Percentiles rank a stretch among this genome's conserved stretches.
Conservation (phyloP, 768 basidiomycete species). For the Harrya chromipes region DNA sequence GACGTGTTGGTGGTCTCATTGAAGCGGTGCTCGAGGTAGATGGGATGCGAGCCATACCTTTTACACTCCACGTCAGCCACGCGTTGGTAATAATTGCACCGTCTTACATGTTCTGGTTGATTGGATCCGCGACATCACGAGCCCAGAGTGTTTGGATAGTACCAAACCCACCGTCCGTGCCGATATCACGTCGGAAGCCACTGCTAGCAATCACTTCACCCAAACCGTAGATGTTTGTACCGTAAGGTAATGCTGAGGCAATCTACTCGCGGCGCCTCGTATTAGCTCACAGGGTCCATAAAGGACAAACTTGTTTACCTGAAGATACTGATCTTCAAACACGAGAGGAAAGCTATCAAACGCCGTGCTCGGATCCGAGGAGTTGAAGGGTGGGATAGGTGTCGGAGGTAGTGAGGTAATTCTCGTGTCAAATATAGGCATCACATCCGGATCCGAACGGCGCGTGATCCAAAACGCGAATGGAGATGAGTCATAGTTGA, state of each 20-base stretch:
- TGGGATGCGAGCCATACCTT: slow-evolving; percentile 65
- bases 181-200: slow-evolving; percentile 61
- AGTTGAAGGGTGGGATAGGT: slow-evolving; percentile 49
- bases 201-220: slow-evolving; percentile 70
- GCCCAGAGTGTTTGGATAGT: slow-evolving; percentile 69
- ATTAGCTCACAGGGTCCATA: no score
- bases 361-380: slow-evolving; percentile 47
- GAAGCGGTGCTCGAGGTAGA: slow-evolving; percentile 70
- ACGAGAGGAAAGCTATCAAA: slow-evolving; percentile 64
- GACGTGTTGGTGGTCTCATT: slow-evolving; percentile 45
- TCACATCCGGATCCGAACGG: slow-evolving; percentile 48
- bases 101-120: slow-evolving; percentile 58
- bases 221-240: slow-evolving; percentile 72
- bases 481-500: slow-evolving; percentile 59
- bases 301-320: slow-evolving; percentile 35
- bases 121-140: slow-evolving; percentile 55
- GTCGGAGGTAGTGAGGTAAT: slow-evolving; percentile 54
- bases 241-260: slow-evolving; percentile 59
- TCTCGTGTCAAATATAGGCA: slow-evolving; percentile 69
- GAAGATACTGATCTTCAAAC: slow-evolving; percentile 77
- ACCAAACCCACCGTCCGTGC: slow-evolving; percentile 43
- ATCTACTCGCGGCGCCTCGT: slow-evolving; percentile 34
- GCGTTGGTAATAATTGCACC: no score
- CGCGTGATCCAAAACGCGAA: slow-evolving; percentile 82
- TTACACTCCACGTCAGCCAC: no score